Conservation (phyloP, 2,329 filamentous ascomycete genomes). For the Zasmidium cellare region DNA sequence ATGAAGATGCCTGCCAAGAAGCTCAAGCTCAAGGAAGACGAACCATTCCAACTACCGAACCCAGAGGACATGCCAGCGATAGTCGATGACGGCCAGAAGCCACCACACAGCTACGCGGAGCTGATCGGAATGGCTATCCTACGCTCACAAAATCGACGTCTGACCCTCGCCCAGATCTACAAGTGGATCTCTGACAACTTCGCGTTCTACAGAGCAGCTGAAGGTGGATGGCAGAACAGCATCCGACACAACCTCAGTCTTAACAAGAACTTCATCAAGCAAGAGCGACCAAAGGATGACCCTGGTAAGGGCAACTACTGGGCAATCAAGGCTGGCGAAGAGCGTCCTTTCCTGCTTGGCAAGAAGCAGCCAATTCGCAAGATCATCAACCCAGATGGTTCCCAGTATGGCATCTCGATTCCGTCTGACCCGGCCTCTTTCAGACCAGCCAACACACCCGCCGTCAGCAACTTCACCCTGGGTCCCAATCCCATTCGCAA, state of each 20-base stretch:
- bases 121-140: constrained; percentile 97
- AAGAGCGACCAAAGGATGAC: constrained; percentile 93
- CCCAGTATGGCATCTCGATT: constrained; percentile 33
- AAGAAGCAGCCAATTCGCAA: constrained; percentile 62
- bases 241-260: constrained; percentile 97
- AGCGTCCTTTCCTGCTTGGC: constrained; percentile 85
- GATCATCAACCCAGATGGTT: constrained; percentile 56
- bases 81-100: constrained; percentile 84
- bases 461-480: constrained; percentile 37
- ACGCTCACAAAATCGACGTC: constrained; percentile 74
- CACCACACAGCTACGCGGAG: constrained; percentile 87
- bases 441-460: constrained; percentile 41
- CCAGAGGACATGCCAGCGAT: constrained; percentile 79
- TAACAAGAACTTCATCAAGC: constrained; percentile 95
- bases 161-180: constrained; percentile 94
- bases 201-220: constrained; percentile 78
- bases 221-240: constrained; percentile 97
- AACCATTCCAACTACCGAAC: constrained; percentile 59
- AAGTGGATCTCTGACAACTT: constrained; percentile 99
- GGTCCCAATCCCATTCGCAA: constrained; percentile 30
- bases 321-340: constrained; percentile 87
- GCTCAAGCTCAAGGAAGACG: constrained; percentile 56
- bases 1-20: constrained; percentile 66
- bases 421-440: constrained; percentile 30
- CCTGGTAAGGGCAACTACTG: constrained; percentile 98